These are phyloP conservation scores for Purpureocillium lavendulum DNA, from an alignment of 2,329 filamentous ascomycete species.

Conservation along the genomic window DNA sequence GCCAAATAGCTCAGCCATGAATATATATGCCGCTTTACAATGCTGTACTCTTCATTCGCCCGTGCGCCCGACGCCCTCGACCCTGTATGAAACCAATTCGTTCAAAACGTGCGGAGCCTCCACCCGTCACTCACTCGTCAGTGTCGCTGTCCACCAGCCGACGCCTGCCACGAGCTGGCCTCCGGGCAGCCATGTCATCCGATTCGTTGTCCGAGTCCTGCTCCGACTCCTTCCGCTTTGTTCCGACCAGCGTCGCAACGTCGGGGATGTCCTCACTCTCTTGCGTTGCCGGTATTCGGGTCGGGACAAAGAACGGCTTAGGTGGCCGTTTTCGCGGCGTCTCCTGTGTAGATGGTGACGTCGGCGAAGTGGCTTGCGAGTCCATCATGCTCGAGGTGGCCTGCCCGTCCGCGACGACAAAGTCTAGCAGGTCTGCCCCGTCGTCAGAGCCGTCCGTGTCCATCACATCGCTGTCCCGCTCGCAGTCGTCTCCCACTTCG, in stretches of 20 bases:
- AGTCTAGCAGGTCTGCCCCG: slow-evolving; percentile 42
- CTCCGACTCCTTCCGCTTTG: slow-evolving; percentile 4
- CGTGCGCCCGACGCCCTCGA: background rate
- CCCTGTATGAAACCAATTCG: background rate
- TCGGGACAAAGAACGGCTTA: slow-evolving; percentile 29
- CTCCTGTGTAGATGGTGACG: slow-evolving; percentile 10
- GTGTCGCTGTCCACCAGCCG: slow-evolving; percentile 22
- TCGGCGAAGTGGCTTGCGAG: slow-evolving; percentile 19
- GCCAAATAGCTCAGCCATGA: slow-evolving; percentile 10
- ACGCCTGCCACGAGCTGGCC: slow-evolving; percentile 16
- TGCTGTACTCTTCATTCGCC: background rate
- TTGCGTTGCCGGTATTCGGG: slow-evolving; percentile 28
- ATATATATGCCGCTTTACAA: background rate
- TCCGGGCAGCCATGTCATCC: slow-evolving; percentile 10
- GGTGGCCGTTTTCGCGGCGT: slow-evolving; percentile 8
- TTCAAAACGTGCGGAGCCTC: background rate
- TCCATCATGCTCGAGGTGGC: slow-evolving; percentile 26
- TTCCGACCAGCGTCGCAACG: slow-evolving; percentile 17
- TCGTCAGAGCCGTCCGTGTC: slow-evolving; percentile 39
- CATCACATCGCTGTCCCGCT: slow-evolving; percentile 36
- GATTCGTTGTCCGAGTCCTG: slow-evolving; percentile 9
- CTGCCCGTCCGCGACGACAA: slow-evolving; percentile 46
- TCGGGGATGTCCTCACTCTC: slow-evolving; percentile 31
- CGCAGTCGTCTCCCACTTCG: slow-evolving; percentile 43
- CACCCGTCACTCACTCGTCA: slow-evolving; percentile 10